phyloP scores from a whole-genome alignment of 805 yeast species.

The Wickerhamiella australiensis region DNA sequence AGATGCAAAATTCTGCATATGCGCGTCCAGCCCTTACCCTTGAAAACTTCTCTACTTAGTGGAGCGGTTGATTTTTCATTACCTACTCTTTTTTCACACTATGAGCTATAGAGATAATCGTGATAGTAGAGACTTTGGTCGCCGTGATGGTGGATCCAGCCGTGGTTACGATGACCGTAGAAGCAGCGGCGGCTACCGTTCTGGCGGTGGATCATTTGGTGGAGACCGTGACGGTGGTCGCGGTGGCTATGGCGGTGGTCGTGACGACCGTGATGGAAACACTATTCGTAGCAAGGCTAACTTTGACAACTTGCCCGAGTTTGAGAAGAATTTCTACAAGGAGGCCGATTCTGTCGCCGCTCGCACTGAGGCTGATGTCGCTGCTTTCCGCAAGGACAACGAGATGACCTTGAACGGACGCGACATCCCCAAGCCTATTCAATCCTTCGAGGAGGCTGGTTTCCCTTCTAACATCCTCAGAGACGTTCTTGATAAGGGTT shows the following conservation, averaged over 20 bases:
- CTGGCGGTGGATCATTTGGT: conserved; percentile 17
- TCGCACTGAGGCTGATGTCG: conserved; percentile 64
- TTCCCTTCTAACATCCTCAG: conserved; percentile 87
- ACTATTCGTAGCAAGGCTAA: conserved; percentile 36
- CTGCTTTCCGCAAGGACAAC: conserved; percentile 61
- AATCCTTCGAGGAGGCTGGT: conserved; percentile 90
- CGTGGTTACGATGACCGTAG: conserved; percentile 6
- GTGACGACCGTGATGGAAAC: conserved; percentile 23
- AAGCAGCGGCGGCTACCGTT: conserved; percentile 8
- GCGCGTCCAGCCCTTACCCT: background rate
- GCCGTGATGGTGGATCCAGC: conserved; percentile 3
- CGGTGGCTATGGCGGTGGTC: conserved; percentile 29
- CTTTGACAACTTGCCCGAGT: conserved; percentile 65
- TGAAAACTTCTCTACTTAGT: background rate
- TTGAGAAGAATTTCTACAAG: conserved; percentile 87
- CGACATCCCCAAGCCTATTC: conserved; percentile 89
- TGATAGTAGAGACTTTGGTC: conserved; percentile 6
- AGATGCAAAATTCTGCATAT: background rate
- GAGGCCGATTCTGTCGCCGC: conserved; percentile 70
- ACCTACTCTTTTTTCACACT: background rate
- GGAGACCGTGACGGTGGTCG: conserved; percentile 34
- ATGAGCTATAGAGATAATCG: conserved; percentile 3
- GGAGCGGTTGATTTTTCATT: background rate
- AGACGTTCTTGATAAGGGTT: conserved; percentile 81
- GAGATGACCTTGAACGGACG: conserved; percentile 78